Percentiles rank a stretch among this genome's conserved stretches.
phyloP scores from a whole-genome alignment of 805 yeast genomes.

The Nakazawaea molendinolei region DNA sequence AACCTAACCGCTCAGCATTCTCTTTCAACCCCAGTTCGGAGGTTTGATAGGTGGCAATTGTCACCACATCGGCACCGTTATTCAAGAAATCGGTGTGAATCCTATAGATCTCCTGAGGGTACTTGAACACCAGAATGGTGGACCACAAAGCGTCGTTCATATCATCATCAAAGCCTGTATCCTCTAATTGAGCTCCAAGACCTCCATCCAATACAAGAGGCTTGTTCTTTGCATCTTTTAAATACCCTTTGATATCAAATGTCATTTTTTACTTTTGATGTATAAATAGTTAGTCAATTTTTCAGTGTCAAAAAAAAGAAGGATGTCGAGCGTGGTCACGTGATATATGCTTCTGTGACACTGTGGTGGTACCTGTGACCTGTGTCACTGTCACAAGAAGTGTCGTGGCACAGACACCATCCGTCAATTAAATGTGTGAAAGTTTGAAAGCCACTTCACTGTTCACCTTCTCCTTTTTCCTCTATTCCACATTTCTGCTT shows the following conservation, averaged over 20 bases:
- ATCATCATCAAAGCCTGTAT: slow-evolving; percentile 29
- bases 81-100: slow-evolving; percentile 45
- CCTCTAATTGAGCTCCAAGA: slow-evolving; percentile 56
- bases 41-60: slow-evolving; percentile 58
- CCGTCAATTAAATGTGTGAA: too few relatives aligned
- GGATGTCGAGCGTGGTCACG: too few relatives aligned
- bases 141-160: slow-evolving; percentile 55
- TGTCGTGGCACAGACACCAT: too few relatives aligned
- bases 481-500: too few relatives aligned
- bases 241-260: slow-evolving; percentile 3
- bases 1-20: slow-evolving; percentile 13
- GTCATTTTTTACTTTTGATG: background rate
- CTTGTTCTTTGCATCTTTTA: slow-evolving; percentile 1
- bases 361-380: too few relatives aligned
- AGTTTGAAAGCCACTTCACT: too few relatives aligned
- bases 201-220: slow-evolving; percentile 49
- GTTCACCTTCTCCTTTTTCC: too few relatives aligned
- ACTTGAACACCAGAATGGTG: slow-evolving; percentile 39
- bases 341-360: too few relatives aligned
- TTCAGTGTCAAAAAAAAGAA: too few relatives aligned
- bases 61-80: slow-evolving; percentile 49
- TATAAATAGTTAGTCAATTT: background rate
- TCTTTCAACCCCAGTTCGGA: slow-evolving; percentile 34
- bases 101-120: slow-evolving; percentile 35
- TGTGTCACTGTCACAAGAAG: too few relatives aligned